These are phyloP conservation scores for Tilletia setariae DNA, from an alignment of 1,284 basidiomycete genomes.

Conservation along the genomic window DNA sequence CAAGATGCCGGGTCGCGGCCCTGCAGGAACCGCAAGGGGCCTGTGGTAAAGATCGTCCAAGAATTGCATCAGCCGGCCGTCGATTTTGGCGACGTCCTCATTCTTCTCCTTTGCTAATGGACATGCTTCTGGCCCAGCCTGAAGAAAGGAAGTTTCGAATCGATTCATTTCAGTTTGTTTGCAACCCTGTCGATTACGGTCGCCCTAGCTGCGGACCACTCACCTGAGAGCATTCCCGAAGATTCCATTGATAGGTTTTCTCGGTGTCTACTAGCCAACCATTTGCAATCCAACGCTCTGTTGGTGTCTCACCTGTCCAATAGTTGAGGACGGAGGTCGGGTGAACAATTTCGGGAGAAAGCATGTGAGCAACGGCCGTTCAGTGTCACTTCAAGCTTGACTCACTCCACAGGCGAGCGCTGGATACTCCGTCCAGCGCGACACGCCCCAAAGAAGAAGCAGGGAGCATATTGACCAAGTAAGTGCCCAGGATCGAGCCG, in stretches of 20 bases:
- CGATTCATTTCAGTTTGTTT: no score
- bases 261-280: constrained; percentile 28
- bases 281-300: constrained; percentile 53
- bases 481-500: constrained; percentile 43
- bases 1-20: constrained; percentile 24
- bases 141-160: no score
- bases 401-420: background rate
- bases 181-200: no score
- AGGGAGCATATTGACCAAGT: constrained; percentile 49
- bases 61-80: constrained; percentile 20
- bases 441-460: constrained; percentile 32
- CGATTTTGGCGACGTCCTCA: constrained; percentile 21
- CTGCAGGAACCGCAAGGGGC: constrained; percentile 35
- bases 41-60: background rate
- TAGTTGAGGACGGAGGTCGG: no score
- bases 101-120: constrained; percentile 20
- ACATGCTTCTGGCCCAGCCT: constrained; percentile 23
- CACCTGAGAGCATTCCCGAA: constrained; percentile 22
- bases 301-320: constrained; percentile 49
- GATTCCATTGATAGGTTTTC: constrained; percentile 23
- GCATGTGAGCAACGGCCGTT: no score
- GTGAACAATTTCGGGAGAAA: no score
- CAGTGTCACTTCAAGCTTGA: no score
- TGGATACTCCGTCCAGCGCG: constrained; percentile 24
- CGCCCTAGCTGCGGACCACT: no score